Conservation (phyloP, 2,329 filamentous ascomycete genomes). For the Furcasterigmium furcatum region DNA sequence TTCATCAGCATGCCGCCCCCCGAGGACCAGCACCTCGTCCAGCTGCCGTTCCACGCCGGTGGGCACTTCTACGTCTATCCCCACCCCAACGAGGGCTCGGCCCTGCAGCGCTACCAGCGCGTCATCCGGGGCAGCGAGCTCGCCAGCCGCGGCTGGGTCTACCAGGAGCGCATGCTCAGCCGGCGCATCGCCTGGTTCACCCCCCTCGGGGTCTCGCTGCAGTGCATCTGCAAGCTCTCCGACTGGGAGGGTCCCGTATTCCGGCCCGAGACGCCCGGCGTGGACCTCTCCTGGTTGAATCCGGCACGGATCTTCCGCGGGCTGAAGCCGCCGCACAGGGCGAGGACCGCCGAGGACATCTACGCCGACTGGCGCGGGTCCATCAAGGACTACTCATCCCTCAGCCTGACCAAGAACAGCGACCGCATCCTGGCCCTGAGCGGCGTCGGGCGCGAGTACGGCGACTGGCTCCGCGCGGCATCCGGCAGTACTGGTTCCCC, state of each 20-base stretch:
- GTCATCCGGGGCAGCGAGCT: too few relatives aligned
- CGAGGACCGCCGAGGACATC: too few relatives aligned
- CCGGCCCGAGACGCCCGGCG: too few relatives aligned
- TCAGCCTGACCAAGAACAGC: background rate
- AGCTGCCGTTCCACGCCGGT: too few relatives aligned
- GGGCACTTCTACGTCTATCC: too few relatives aligned
- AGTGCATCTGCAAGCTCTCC: background rate
- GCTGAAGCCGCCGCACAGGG: too few relatives aligned
- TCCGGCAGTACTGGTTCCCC: background rate
- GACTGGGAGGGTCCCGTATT: too few relatives aligned
- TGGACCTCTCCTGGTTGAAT: too few relatives aligned
- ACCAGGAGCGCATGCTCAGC: constrained; percentile 9
- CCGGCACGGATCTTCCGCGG: too few relatives aligned
- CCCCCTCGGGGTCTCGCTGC: background rate
- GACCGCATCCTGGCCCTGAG: background rate
- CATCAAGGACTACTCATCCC: background rate
- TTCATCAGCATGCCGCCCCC: constrained; percentile 3
- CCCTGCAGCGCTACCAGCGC: too few relatives aligned
- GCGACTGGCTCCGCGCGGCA: background rate
- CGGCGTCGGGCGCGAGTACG: background rate
- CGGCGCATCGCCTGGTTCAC: constrained; percentile 7
- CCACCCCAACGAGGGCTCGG: too few relatives aligned
- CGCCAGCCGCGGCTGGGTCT: constrained; percentile 8
- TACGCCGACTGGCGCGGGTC: background rate
- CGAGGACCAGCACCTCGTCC: too few relatives aligned